Base-by-base conservation (phyloP, 495 filamentous ascomycete species). In the Xylaria nigripes region DNA sequence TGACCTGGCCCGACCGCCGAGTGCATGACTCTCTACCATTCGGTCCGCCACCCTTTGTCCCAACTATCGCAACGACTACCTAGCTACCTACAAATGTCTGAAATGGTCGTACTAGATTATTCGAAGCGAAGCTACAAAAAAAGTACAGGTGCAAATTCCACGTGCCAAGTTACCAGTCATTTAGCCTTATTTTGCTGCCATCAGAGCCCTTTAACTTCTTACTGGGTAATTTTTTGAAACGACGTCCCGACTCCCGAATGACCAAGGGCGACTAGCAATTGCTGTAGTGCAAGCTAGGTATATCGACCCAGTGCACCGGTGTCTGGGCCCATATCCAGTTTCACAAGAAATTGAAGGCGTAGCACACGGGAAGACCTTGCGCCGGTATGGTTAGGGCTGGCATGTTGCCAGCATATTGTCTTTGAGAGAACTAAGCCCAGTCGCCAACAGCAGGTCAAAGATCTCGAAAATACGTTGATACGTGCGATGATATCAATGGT, bases 401-500 rank as follows among this genome's bases (percentile, higher is more conserved):
- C 40, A 45, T 15, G 19, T 46, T 7, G 21, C 36, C 21, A 13
- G 21, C 27, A 32, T 23, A 9, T 12, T 22, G 36, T 9, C 36
- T 40, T 16, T 23, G 25, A 18, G 9, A 23, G 24, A 43, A 43
- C 34, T 3, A 15, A 43, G 8, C 40, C 6, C n/a, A 16, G 19
- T 36, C 10, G 22, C 13, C 48, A 23, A 50, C 34, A 36, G 13
- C 15, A 2, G 13, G 13, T 15, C 36, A 4, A 18, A 40, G 36
- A 40, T 40, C 10, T 40, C 36, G n/a, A 40, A 40, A 40, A n/a
- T n/a, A 40, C 36, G 2, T 19, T 18, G 30, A 40, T 41, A 50
- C 48, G 48, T 50, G 48, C 48, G 15, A 25, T 34, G 16, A 29
- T 42, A 25, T 42, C 13, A 50, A 52, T 36, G 50, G 41, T 45